Conservation (phyloP, 768 basidiomycete species). For the Asterophora parasitica region DNA sequence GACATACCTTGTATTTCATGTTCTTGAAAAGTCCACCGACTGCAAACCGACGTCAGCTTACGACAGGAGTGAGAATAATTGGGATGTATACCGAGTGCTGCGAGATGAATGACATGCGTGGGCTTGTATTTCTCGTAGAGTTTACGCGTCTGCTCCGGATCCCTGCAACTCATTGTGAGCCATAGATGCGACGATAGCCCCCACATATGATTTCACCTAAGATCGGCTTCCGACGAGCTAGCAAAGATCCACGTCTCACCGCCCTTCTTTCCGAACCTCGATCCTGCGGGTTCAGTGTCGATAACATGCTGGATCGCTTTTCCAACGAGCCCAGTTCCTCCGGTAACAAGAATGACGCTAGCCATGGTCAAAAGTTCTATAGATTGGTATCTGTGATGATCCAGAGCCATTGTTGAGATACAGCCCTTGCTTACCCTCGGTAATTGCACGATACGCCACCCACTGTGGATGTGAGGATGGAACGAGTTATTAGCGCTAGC, state of each 20-base stretch:
- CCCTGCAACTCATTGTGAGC: constrained; percentile 36
- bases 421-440: not conserved
- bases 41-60: constrained; percentile 22
- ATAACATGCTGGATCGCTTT: constrained; percentile 75
- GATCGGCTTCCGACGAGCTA: constrained; percentile 74
- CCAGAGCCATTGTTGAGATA: not conserved
- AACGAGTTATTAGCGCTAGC: too few species aligned
- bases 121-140: constrained; percentile 91
- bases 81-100: constrained; percentile 70
- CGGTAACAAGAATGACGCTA: constrained; percentile 72
- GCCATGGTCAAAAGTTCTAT: constrained; percentile 22
- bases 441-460: not conserved
- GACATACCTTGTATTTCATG: constrained; percentile 83
- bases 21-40: constrained; percentile 96
- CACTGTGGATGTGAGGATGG: not conserved
- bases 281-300: constrained; percentile 72
- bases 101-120: constrained; percentile 95
- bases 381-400: constrained; percentile 2
- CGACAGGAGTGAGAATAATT: not conserved
- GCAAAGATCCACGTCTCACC: constrained; percentile 89
- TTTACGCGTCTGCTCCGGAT: constrained; percentile 60
- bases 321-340: constrained; percentile 86
- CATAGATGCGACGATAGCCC: not conserved
- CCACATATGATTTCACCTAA: constrained; percentile 47
- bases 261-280: constrained; percentile 67